Conservation (phyloP, 306 rosid genomes). For the Sindora glabra region DNA sequence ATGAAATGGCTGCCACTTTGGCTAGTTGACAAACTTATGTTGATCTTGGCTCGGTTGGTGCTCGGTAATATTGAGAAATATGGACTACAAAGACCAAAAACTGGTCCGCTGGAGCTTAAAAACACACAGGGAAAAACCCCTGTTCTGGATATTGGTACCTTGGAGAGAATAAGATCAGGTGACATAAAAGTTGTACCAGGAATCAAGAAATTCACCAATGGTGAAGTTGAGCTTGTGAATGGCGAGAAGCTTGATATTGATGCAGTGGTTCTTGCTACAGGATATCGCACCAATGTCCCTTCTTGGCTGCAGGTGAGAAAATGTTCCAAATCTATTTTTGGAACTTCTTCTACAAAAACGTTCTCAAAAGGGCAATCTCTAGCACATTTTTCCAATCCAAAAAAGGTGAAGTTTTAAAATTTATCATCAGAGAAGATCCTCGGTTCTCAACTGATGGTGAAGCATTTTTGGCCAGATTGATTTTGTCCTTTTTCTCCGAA, state of each 20-base stretch:
- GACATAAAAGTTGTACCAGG: slow-evolving; percentile 64
- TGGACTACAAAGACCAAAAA: slow-evolving; percentile 64
- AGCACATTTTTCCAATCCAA: too few species aligned
- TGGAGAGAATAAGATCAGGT: slow-evolving; percentile 77
- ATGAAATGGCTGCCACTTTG: slow-evolving; percentile 84
- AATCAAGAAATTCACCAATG: slow-evolving; percentile 38
- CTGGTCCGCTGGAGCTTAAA: slow-evolving; percentile 74
- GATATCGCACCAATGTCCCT: slow-evolving; percentile 92
- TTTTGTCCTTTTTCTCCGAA: slow-evolving; percentile 4
- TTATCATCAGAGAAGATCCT: too few species aligned
- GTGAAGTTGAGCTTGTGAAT: slow-evolving; percentile 46
- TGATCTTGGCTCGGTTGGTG: slow-evolving; percentile 57
- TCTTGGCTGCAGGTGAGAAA: slow-evolving; percentile 86
- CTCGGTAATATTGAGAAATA: slow-evolving; percentile 55
- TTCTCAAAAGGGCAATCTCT: too few species aligned
- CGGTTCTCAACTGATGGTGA: too few species aligned
- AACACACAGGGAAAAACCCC: slow-evolving; percentile 81
- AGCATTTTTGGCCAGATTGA: too few species aligned
- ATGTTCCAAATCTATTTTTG: not conserved
- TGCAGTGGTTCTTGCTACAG: slow-evolving; percentile 74
- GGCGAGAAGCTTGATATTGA: slow-evolving; percentile 51
- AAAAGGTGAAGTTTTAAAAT: too few species aligned
- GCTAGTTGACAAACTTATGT: slow-evolving; percentile 65
- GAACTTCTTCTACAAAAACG: not conserved
- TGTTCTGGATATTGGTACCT: slow-evolving; percentile 80